Conservation (phyloP, 2,329 filamentous ascomycete species). For the Diplocarpon mali region DNA sequence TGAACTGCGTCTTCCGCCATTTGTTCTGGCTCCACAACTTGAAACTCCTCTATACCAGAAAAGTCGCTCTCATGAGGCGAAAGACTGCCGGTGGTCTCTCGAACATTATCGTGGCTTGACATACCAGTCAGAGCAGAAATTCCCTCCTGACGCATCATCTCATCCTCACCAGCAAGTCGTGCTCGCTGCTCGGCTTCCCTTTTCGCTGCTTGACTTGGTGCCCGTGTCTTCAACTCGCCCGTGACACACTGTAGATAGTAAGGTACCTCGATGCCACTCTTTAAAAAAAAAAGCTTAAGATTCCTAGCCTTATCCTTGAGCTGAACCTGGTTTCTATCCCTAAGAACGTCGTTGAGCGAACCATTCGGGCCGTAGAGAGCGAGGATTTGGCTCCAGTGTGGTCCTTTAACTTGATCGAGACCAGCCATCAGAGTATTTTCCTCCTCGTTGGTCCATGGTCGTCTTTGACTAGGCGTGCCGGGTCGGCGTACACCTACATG, state of each 20-base stretch:
- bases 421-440: conserved; percentile 85
- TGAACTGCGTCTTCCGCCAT: neutral
- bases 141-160: conserved; percentile 48
- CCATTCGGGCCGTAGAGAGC: conserved; percentile 73
- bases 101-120: conserved; percentile 21
- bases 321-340: conserved; percentile 83
- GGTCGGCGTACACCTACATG: conserved; percentile 37
- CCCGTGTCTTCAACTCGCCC: conserved; percentile 77
- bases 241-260: conserved; percentile 82
- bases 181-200: conserved; percentile 57
- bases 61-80: conserved; percentile 5
- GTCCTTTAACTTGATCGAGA: conserved; percentile 77
- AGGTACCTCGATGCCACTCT: conserved; percentile 83
- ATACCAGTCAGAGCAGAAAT: conserved; percentile 45
- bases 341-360: conserved; percentile 69
- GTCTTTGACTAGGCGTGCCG: conserved; percentile 44
- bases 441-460: conserved; percentile 82
- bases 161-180: conserved; percentile 45
- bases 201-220: conserved; percentile 60
- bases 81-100: neutral
- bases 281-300: conserved; percentile 82
- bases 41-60: conserved; percentile 9
- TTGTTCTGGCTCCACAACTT: conserved; percentile 11
- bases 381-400: conserved; percentile 88
- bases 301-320: conserved; percentile 89